A percentile compares a stretch with the other conserved stretches of the same genome.
Evolutionary conservation across 306 rosid genomes (phyloP).

Genomic region (Pyrus bretschneideri): DNA sequence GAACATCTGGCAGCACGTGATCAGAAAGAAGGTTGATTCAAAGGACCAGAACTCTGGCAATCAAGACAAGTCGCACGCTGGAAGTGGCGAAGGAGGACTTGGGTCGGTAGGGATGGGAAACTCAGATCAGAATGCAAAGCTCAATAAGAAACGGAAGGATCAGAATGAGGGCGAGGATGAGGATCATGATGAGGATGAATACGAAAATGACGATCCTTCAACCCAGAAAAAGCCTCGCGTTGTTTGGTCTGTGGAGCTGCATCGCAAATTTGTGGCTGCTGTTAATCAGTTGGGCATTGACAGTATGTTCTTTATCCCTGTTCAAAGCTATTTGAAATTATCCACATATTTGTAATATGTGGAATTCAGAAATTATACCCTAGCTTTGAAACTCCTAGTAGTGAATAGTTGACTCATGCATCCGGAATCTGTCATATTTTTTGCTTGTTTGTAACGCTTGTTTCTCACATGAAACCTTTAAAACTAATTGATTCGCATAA

Average conservation of each 20-base stretch:
- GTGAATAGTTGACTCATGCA: not conserved
- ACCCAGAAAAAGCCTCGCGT: constrained; percentile 94
- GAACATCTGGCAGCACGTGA: constrained; percentile 97
- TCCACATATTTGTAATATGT: not conserved
- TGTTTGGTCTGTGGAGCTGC: constrained; percentile 96
- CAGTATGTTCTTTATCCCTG: constrained; percentile 49
- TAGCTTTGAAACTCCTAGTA: not conserved
- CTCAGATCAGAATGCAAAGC: constrained; percentile 58
- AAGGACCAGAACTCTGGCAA: constrained; percentile 51
- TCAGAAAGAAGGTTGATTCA: constrained; percentile 70
- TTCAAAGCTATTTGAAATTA: not conserved
- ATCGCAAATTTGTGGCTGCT: constrained; percentile 87
- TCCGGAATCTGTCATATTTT: not conserved
- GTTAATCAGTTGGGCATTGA: constrained; percentile 92
- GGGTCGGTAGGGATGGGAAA: constrained; percentile 37
- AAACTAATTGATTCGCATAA: not conserved
- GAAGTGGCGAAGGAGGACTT: constrained; percentile 31
- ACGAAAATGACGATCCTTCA: constrained; percentile 65
- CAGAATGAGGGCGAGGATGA: constrained; percentile 72
- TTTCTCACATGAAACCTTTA: not conserved
- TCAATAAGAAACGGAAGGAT: constrained; percentile 67
- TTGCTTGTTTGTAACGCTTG: not conserved
- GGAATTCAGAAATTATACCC: not conserved
- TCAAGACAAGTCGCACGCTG: constrained; percentile 34
- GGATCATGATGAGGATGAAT: constrained; percentile 51